Evolutionary conservation across 2,329 filamentous ascomycete species (phyloP).

Genomic region (Calcarisporium arbuscula): DNA sequence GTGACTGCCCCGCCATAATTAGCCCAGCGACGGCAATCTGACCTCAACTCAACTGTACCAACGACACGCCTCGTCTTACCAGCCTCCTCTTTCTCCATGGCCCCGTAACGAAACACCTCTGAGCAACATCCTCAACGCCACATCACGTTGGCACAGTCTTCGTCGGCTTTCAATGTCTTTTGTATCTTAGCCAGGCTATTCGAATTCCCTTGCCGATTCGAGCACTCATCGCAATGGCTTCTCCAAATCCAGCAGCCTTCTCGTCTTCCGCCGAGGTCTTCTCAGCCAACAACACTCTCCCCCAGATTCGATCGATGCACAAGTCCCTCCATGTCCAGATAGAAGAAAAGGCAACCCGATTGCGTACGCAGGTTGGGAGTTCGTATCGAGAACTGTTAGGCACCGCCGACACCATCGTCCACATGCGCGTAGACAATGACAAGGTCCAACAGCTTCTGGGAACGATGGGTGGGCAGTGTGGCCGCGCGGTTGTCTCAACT

Average conservation of each 20-base stretch:
- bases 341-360: slow-evolving; percentile 55
- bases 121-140: too few relatives aligned
- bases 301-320: slow-evolving; percentile 58
- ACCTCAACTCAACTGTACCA: too few relatives aligned
- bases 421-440: slow-evolving; percentile 76
- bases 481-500: slow-evolving; percentile 60
- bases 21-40: too few relatives aligned
- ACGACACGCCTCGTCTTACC: too few relatives aligned
- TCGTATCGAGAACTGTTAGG: slow-evolving; percentile 84
- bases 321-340: slow-evolving; percentile 51
- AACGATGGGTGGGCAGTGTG: slow-evolving; percentile 70
- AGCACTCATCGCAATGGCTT: slow-evolving; percentile 26
- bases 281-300: slow-evolving; percentile 49
- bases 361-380: slow-evolving; percentile 58
- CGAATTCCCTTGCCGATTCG: slow-evolving; percentile 2
- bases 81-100: too few relatives aligned
- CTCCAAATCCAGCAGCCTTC: slow-evolving; percentile 40
- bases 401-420: slow-evolving; percentile 88
- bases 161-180: slow-evolving; percentile 8
- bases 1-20: too few relatives aligned
- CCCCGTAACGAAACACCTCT: too few relatives aligned
- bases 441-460: slow-evolving; percentile 65
- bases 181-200: neutral
- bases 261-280: slow-evolving; percentile 50
- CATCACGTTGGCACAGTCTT: too few relatives aligned